These are phyloP conservation scores for Pugionium cornutum DNA, from an alignment of 345 rosid genomes.

Conservation along the genomic window DNA sequence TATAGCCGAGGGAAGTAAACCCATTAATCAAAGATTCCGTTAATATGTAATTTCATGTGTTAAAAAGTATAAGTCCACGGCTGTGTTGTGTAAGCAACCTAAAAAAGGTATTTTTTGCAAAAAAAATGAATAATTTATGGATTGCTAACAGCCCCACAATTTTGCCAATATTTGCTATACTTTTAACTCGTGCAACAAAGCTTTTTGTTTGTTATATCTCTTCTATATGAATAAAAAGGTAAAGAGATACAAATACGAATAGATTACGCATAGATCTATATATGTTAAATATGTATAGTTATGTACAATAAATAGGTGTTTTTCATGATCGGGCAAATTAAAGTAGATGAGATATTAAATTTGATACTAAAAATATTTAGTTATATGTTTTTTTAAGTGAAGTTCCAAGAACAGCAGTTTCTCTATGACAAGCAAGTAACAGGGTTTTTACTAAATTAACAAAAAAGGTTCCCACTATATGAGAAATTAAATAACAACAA, in stretches of 20 bases:
- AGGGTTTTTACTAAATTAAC: conserved; percentile 13
- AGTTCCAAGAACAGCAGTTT: conserved; percentile 36
- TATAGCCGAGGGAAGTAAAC: too few species aligned
- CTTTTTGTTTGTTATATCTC: conserved; percentile 27
- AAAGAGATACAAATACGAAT: conserved; percentile 24
- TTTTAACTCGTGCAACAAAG: conserved; percentile 14
- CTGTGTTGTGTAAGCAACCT: conserved; percentile 35
- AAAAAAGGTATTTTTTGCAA: conserved; percentile 30
- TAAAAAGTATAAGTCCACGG: conserved; percentile 42
- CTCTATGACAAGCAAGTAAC: conserved; percentile 24
- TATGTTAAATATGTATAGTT: conserved; percentile 32
- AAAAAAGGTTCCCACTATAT: too few species aligned
- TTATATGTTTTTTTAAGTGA: conserved; percentile 34
- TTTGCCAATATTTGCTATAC: conserved; percentile 27
- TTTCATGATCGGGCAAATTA: conserved; percentile 38
- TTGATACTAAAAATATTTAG: neutral
- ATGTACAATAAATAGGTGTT: conserved; percentile 35
- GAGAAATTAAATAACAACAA: too few species aligned
- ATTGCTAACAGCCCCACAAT: conserved; percentile 18
- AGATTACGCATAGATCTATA: conserved; percentile 33
- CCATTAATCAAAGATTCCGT: conserved; percentile 17
- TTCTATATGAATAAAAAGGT: conserved; percentile 27
- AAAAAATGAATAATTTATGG: conserved; percentile 19
- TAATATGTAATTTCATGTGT: conserved; percentile 40
- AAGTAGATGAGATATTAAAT: conserved; percentile 25